Evolutionary conservation across 768 basidiomycete species (phyloP).

Genomic region (Phaeotremella fagi): DNA sequence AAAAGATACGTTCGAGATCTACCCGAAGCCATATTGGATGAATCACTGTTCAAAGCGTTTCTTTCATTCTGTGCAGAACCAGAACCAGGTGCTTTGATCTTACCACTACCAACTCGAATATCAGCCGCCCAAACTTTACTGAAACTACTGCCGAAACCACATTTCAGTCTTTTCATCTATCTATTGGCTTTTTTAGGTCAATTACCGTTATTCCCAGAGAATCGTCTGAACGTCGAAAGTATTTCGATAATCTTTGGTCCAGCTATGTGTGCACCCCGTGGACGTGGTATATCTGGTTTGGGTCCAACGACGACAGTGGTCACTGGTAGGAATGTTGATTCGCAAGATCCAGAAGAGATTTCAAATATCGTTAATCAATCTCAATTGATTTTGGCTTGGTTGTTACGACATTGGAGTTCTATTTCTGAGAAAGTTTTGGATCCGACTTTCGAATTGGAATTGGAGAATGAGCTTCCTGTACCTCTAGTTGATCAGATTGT

Average conservation of each 20-base stretch:
- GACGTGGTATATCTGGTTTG: slow-evolving; percentile 31
- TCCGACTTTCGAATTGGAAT: slow-evolving; percentile 7
- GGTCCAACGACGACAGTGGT: slow-evolving; percentile 23
- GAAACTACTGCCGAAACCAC: slow-evolving; percentile 55
- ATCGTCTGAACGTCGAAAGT: slow-evolving; percentile 53
- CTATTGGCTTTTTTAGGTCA: slow-evolving; percentile 67
- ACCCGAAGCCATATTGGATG: slow-evolving; percentile 53
- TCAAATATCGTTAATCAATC: slow-evolving; percentile 23
- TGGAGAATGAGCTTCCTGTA: slow-evolving; percentile 7
- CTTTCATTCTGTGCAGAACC: slow-evolving; percentile 52
- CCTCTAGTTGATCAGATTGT: neutral
- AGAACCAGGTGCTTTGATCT: slow-evolving; percentile 25
- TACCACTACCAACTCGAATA: slow-evolving; percentile 40
- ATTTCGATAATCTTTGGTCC: slow-evolving; percentile 55
- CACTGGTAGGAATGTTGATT: slow-evolving; percentile 7
- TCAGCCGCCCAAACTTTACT: slow-evolving; percentile 54
- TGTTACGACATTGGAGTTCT: slow-evolving; percentile 27
- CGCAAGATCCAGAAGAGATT: slow-evolving; percentile 27
- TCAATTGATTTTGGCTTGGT: slow-evolving; percentile 30
- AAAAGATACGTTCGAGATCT: slow-evolving; percentile 55
- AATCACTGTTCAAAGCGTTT: slow-evolving; percentile 51
- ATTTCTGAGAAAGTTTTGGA: slow-evolving; percentile 34
- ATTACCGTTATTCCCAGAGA: slow-evolving; percentile 55
- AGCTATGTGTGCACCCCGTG: slow-evolving; percentile 40
- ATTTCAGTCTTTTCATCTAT: slow-evolving; percentile 68